These are phyloP conservation scores for Glarea lozoyensis DNA, from an alignment of 495 filamentous ascomycete species.

Conservation along the genomic window DNA sequence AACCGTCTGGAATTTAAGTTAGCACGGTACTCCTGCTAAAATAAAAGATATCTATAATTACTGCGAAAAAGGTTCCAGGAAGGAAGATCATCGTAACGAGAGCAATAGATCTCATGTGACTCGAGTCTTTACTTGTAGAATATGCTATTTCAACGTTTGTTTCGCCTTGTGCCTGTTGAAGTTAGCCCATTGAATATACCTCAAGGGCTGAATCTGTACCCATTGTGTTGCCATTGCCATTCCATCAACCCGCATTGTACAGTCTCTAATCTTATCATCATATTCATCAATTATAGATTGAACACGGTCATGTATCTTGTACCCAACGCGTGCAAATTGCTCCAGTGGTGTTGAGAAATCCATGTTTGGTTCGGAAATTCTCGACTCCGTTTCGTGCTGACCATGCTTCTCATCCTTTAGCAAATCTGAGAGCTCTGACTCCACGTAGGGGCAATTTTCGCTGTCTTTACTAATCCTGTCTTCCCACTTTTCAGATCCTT, in stretches of 20 bases:
- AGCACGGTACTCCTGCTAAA: background rate
- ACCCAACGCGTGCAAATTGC: conserved; percentile 12
- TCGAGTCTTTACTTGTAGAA: conserved; percentile 30
- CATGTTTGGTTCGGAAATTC: background rate
- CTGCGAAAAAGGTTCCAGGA: conserved; percentile 31
- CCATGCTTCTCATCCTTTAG: background rate
- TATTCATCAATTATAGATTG: conserved; percentile 22
- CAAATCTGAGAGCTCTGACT: background rate
- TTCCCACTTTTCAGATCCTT: no score
- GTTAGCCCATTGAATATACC: background rate
- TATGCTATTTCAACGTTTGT: conserved; percentile 20
- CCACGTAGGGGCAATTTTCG: background rate
- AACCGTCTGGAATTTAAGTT: background rate
- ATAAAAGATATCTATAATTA: conserved; percentile 14
- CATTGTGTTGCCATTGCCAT: conserved; percentile 30
- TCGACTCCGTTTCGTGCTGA: background rate
- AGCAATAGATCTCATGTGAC: conserved; percentile 34
- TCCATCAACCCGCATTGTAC: conserved; percentile 28
- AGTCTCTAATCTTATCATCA: conserved; percentile 28
- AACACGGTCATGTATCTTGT: conserved; percentile 17
- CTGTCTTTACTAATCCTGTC: background rate
- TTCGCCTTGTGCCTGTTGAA: conserved; percentile 1
- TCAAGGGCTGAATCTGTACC: conserved; percentile 16
- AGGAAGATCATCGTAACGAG: conserved; percentile 33
- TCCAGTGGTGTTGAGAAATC: background rate